Evolutionary conservation across 2,329 filamentous ascomycete species (phyloP), one percentile per base, ranked within the genome.

Genomic region (Cercospora zeina): DNA sequence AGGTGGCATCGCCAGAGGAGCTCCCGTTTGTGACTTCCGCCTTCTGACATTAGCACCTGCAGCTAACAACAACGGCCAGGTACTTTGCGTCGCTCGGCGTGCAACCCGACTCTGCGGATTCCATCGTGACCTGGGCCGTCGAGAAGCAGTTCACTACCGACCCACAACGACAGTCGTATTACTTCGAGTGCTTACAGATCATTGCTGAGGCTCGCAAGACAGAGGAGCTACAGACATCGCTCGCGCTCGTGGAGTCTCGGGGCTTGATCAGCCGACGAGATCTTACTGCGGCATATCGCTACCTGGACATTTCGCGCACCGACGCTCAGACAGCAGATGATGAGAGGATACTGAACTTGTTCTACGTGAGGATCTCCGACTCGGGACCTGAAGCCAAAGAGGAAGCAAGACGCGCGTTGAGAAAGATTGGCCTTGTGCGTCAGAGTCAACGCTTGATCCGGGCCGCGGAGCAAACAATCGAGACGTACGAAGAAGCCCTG

Each of bases 401-500:
- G 11, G 82, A 87, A 65, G 76, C 84, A 33, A 82, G 84, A 59
- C 78, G 80, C 58, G 79, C 82, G 59, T 75, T 90, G 45, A 80
- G 80, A 63, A 82, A 84, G 53, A 87, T 90, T 67, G 88, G 85
- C 1, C 77, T 81, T 33, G 78, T 81, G 37, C 80, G 85, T 54
- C 74, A 78, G 21, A 90, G 87, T 71, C 78, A 83, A 47, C 77
- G 77, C 45, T 84, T 90, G 57, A 79, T 82, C 65, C 79, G 81
- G 53, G 82, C 83, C 49, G 85, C 87, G 4, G 68, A 82, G 84
- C 69, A 80, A 80, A 77, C 79, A 13, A 79, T 88, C 30, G 81
- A 87, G 64, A 86, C 82, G n/a, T 82, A 84, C 59, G 81, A 85
- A 50, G 85, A 89, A 70, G 88, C 88, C 1, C 77, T 88, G 33